These are phyloP conservation scores for Fraxinus americana DNA, from an alignment of 257 asterid genomes.

Conservation along the genomic window DNA sequence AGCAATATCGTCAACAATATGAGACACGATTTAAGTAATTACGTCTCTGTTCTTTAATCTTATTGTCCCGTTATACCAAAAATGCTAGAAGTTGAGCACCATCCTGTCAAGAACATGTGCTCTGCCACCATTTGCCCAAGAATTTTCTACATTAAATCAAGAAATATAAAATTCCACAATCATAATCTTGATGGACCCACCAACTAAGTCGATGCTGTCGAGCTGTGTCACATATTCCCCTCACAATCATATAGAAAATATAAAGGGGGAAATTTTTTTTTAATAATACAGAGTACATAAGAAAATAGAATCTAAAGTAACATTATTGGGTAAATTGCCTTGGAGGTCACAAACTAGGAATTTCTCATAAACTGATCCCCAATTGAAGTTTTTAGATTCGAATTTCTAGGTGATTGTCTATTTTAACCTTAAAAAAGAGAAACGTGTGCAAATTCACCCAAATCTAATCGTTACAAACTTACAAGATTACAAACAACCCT, in stretches of 20 bases:
- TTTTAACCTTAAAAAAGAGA: not conserved
- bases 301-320: not conserved
- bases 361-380: not conserved
- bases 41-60: not conserved
- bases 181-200: not conserved
- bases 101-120: not conserved
- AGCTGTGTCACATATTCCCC: conserved; percentile 4
- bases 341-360: not conserved
- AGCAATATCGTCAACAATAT: too few relatives aligned
- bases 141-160: not conserved
- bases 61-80: not conserved
- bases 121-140: not conserved
- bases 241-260: not conserved
- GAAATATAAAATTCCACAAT: not conserved
- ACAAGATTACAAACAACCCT: not conserved
- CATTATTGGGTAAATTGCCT: not conserved
- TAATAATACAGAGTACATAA: not conserved
- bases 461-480: not conserved
- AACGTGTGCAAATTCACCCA: not conserved
- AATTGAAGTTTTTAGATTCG: not conserved
- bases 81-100: not conserved
- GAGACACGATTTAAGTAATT: not conserved
- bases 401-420: too few relatives aligned
- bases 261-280: not conserved
- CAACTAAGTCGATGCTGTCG: not conserved